Base-by-base conservation (phyloP, 2,329 filamentous ascomycete genomes). In the Didymella pomorum region DNA sequence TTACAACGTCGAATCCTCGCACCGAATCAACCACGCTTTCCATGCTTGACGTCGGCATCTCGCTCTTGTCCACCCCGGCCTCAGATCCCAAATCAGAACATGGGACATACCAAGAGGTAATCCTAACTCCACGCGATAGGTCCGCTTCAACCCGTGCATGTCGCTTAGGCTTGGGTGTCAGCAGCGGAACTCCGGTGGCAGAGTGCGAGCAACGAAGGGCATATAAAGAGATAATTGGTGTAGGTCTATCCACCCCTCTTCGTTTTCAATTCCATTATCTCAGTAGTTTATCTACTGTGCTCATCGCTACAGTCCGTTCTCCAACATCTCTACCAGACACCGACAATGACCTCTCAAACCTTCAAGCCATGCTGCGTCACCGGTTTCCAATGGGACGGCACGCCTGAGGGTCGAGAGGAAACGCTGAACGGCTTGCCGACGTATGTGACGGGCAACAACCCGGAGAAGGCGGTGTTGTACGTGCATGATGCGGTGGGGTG, bases 401-500 rank as follows among this genome's bases (percentile, higher is more conserved):
- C 64, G n/a, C 76, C 76, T 16, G 58, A 61, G 16, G 77, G 77
- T 29, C 68, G 56, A 20, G 72, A 75, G 52, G 48, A 55, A 3
- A 62, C 23, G 9, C 63, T 80, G 43, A 74, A 74, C 25, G 66
- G 70, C 18, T 64, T 75, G 20, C 69, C 75, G 41, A 73, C 76
- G 33, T 79, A 80, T 62, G 63, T 79, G 41, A 71, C 79, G 4
- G 78, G 78, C 49, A 73, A 76, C 8, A 68, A 66, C 18, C 7
- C 49, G 1, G 78, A 78, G 55, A 72, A 72, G 2, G 71, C 82
- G 45, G 73, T 83, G 25, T 55, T 69, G 18, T 60, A 56, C 74
- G 69, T 82, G 64, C 61, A 67, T 20, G 66, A 65, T 75, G 75
- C 82, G 60, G 78, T 81, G 55, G 80, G 80, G 51, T 81, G 75